Conservation (phyloP, 352 stramenopile genomes). For the Phytopythium aichiense region DNA sequence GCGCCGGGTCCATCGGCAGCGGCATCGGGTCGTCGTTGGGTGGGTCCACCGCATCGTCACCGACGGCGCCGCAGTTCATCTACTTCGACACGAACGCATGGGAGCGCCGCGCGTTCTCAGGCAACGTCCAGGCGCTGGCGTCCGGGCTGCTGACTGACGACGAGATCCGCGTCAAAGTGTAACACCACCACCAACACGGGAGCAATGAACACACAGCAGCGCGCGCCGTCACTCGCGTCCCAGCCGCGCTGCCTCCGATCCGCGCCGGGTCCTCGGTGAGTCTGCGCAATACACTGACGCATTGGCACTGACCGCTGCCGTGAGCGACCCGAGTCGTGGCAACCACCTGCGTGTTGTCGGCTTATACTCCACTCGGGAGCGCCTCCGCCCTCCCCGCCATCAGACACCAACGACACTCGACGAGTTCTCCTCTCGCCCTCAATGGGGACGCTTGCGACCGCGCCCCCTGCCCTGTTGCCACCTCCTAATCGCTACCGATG, state of each 20-base stretch:
- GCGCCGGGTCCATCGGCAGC: slow-evolving; percentile 69
- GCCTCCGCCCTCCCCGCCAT: neutral
- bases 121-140: slow-evolving; percentile 86
- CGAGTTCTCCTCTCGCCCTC: neutral
- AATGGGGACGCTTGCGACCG: slow-evolving; percentile 3
- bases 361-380: slow-evolving; percentile 5
- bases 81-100: slow-evolving; percentile 95
- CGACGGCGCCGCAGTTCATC: slow-evolving; percentile 78
- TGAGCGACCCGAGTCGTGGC: neutral
- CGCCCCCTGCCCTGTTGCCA: slow-evolving; percentile 7
- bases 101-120: slow-evolving; percentile 92
- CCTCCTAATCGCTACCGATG: slow-evolving; percentile 12
- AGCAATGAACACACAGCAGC: neutral
- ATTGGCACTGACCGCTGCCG: slow-evolving; percentile 1
- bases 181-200: slow-evolving; percentile 21
- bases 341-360: slow-evolving; percentile 7
- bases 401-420: neutral
- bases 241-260: neutral
- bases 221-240: neutral
- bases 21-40: slow-evolving; percentile 20
- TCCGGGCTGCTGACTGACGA: slow-evolving; percentile 91
- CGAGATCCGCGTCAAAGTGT: slow-evolving; percentile 94
- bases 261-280: neutral
- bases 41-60: slow-evolving; percentile 7
- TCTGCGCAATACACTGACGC: slow-evolving; percentile 53